phyloP scores from a whole-genome alignment of 176 grass and related monocot genomes.

The Cenchrus purpureus region DNA sequence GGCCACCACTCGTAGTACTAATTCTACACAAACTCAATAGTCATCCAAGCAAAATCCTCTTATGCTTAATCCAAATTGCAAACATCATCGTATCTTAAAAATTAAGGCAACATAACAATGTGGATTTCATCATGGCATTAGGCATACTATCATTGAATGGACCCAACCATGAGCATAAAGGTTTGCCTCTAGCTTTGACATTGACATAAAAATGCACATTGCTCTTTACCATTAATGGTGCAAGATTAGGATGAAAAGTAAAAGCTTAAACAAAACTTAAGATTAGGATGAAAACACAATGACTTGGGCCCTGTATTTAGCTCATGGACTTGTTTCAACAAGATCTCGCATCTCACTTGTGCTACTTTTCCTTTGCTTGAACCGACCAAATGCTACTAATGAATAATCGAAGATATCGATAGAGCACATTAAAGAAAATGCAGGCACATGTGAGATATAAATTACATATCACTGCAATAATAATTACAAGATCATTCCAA shows the following conservation, averaged over 20 bases:
- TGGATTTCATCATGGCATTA: too few relatives aligned
- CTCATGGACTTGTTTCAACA: conserved; percentile 78
- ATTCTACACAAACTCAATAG: too few relatives aligned
- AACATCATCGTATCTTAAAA: too few relatives aligned
- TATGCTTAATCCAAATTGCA: too few relatives aligned
- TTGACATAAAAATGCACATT: too few relatives aligned
- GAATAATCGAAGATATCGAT: conserved; percentile 5
- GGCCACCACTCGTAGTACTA: too few relatives aligned
- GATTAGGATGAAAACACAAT: conserved; percentile 30
- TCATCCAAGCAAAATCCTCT: too few relatives aligned
- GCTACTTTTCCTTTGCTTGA: conserved; percentile 96
- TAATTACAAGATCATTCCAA: conserved; percentile 95
- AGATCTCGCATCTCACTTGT: conserved; percentile 77
- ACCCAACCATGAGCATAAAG: too few relatives aligned
- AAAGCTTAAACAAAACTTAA: background rate
- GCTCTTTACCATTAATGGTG: too few relatives aligned
- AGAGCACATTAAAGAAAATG: background rate
- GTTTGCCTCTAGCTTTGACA: too few relatives aligned
- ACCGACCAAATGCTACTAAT: conserved; percentile 65
- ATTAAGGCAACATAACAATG: too few relatives aligned
- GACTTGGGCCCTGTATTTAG: conserved; percentile 75
- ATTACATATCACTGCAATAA: conserved; percentile 87
- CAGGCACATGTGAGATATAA: conserved; percentile 9
- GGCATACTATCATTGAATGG: too few relatives aligned
- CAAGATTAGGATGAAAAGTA: background rate